Evolutionary conservation across 345 rosid species (phyloP), one percentile per base, ranked within the genome.

Genomic region (Camelina laxa): DNA sequence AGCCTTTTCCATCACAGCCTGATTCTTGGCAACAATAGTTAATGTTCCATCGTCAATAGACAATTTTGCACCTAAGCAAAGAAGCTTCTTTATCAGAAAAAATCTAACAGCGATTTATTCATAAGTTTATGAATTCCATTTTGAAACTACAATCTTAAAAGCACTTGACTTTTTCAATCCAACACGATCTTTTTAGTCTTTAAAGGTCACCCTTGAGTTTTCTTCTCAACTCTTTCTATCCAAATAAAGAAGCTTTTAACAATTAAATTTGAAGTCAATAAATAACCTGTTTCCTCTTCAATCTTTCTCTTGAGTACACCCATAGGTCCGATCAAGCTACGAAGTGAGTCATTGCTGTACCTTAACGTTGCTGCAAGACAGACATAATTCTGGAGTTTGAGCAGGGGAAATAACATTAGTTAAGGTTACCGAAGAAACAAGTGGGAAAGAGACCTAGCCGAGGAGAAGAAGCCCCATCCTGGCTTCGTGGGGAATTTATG

Each of bases 281-380:
- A 36, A 71, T 57, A 30, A 90, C 97, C 99, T 85, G 97, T 95
- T 84, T 95, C 96, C 78, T 88, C 95, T 83, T 95, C 96, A 80
- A 92, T 82, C 74, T 90, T 87, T 85, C 88, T 86, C 84, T 89
- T 95, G 22, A 84, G 81, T 59, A 80, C 85, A 65, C 93, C 97
- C 60, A 88, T 84, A 45, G 99, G 99, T 65, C 97, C 99, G 68
- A 92, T 83, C 82, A 95, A 81, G 76, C 83, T 85, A 66, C 99
- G 93, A 75, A 95, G 85, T 76, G 87, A 80, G 24, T 92, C 99
- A 80, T 95, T 92, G 82, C 84, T 78, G 82, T 82, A 91, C 86
- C 85, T 92, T 57, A 88, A 77, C 20, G 89, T 87, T 70, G 60
- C 99, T 95, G 89, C 84, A 84, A 72, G 65, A 42, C 57, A 71